Base-by-base conservation (phyloP, 1,139 yeast genomes). In the Arxiozyma slooffiae region DNA sequence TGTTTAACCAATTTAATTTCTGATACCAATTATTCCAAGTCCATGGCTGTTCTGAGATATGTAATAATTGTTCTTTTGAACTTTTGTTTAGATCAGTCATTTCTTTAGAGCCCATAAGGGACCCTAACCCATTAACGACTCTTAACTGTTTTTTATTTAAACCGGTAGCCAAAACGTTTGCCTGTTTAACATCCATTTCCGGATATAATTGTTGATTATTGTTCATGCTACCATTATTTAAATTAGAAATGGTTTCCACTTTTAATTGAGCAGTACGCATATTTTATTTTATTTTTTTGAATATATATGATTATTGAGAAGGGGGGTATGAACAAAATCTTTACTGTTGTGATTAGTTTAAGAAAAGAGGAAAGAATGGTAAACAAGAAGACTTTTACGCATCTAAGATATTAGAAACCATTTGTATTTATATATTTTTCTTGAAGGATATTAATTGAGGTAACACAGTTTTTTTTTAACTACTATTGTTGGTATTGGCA, bases 31-130 rank as follows among this genome's bases (percentile, higher is more conserved):
- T 92, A 54, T 73, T 57, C 56, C 75, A 56, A 17, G 97, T 90
- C 87, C 95, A 85, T 11, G 96, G 95, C 73, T 85, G 82, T 69
- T 94, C 98, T 47, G 92, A 81, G 57, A 92, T 90, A 69, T 92
- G 97, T 55, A 74, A 75, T 34, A n/a, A 5, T 84, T 47, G 1
- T 37, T 22, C 24, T n/a, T n/a, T n/a, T 9, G 84, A 46, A 1
- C 38, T 14, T 3, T 17, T n/a, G 11, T 79, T 41, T 11, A 81
- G 82, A 51, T 76, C 72, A 41, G 81, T 82, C 74, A 83, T 74
- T 48, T 80, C 77, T 66, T 83, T 82, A 49, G 90, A 82, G 44
- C 94, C 94, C 94, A 85, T 85, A 61, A 85, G 73, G 51, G 73
- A 73, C 50, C 96, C 92, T 49, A 85, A 73, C 38, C 92, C 92